Conservation (phyloP, 768 basidiomycete genomes). For the Suillus ampliporus region DNA sequence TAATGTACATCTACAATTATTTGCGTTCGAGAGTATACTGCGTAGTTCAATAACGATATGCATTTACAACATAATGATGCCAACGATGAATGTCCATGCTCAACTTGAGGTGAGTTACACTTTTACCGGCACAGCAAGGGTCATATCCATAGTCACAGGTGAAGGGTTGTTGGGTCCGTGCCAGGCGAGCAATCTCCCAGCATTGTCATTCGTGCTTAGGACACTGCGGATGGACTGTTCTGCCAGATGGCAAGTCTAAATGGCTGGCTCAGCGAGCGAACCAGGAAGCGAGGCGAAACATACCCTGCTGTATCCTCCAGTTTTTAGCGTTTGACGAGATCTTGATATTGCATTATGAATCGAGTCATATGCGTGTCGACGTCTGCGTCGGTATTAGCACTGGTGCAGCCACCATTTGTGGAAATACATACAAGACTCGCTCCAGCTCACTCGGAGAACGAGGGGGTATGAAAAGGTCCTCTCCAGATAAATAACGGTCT, state of each 20-base stretch:
- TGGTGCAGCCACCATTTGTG: constrained; percentile 7
- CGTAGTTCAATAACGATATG: background rate
- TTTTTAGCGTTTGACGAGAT: constrained; percentile 59
- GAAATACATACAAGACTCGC: constrained; percentile 59
- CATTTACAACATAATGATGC: background rate
- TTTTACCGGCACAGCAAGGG: background rate
- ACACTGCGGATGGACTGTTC: constrained; percentile 67
- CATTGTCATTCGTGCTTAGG: constrained; percentile 66
- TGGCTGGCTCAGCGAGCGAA: constrained; percentile 8
- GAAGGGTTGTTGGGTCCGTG: constrained; percentile 36
- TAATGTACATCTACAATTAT: background rate
- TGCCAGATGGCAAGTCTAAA: constrained; percentile 66
- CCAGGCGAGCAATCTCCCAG: constrained; percentile 58
- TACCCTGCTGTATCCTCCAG: constrained; percentile 51
- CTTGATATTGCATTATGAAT: constrained; percentile 76
- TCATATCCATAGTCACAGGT: background rate
- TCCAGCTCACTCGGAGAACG: constrained; percentile 62
- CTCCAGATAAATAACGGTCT: constrained; percentile 65
- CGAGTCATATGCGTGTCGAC: constrained; percentile 71
- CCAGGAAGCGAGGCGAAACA: constrained; percentile 23
- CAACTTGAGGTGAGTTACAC: background rate
- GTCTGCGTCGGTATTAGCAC: constrained; percentile 42
- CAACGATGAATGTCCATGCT: background rate
- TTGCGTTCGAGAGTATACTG: background rate
- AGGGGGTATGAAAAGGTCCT: constrained; percentile 69